Base-by-base conservation (phyloP, 2,329 filamentous ascomycete species). In the Fusarium proliferatum region DNA sequence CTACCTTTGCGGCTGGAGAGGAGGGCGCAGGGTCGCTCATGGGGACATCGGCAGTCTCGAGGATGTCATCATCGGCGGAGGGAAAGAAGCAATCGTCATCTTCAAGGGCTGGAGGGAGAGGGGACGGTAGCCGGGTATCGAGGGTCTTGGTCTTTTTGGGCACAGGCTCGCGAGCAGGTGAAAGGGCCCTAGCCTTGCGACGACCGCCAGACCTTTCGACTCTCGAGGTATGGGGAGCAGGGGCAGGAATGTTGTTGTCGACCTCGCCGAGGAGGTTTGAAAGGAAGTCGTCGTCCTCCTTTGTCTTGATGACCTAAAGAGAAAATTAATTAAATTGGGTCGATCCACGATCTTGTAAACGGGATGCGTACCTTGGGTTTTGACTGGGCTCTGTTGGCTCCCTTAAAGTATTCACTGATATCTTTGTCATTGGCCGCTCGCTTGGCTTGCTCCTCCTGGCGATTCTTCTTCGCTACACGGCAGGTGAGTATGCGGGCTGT, bases 381-480 rank as follows among this genome's bases (percentile, higher is more conserved):
- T 19, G 92, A 86, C 64, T 91, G 91, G 57, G 88, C 82, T 73
- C 88, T 88, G 67, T 86, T 86, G 39, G 90, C 88, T 61, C 94
- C 94, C 76, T 93, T 93, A 81, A 99, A 98, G 84, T 97, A 99
- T 78, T 97, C 96, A 83, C 92, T 95, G 80, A 99, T 98, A 76
- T 95, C 93, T 79, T 93, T 93, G 82, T 97, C 95, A 75, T 95
- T 94, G 81, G 94, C 95, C 77, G 97, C 94, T 78, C 93, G 90
- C 80, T 94, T 93, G 66, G 94, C 91, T 73, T 93, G 91, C 66
- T 97, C 95, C 75, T 97, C 94, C 78, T 97, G 94, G 21, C 93
- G 92, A 81, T 94, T 95, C 77, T 95, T 90, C 83, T 98, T 98
- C 72, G 92, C 93, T 95, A 72, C 46, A 43, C 49, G 10, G 34